Percentiles rank a stretch among this genome's conserved stretches.
Conservation (phyloP, 2,329 filamentous ascomycete genomes). For the Exophiala oligosperma region DNA sequence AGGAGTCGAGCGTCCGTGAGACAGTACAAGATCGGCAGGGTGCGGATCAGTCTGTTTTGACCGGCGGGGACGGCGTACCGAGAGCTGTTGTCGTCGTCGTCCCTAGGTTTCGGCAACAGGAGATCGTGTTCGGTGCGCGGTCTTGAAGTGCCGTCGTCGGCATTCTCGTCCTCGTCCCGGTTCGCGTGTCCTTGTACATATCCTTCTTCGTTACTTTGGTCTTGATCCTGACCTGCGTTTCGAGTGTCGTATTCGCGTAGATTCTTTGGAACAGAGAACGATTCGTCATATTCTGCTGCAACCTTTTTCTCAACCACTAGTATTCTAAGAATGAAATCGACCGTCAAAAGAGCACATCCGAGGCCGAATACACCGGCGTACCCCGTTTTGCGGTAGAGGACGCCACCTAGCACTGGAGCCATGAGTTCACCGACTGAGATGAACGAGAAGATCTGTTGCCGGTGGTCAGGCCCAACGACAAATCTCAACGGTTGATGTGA, state of each 20-base stretch:
- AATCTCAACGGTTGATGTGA: too few species aligned
- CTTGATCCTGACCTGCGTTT: too few species aligned
- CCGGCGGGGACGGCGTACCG: slow-evolving; percentile 47
- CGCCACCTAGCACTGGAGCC: slow-evolving; percentile 60
- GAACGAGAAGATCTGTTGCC: slow-evolving; percentile 56
- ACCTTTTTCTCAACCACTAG: slow-evolving; percentile 64
- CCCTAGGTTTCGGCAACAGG: slow-evolving; percentile 36
- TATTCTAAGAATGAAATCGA: slow-evolving; percentile 62
- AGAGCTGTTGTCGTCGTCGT: slow-evolving; percentile 27
- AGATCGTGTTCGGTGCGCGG: slow-evolving; percentile 39
- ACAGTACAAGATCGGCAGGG: slow-evolving; percentile 37
- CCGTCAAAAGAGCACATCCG: slow-evolving; percentile 52
- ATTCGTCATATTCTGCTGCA: slow-evolving; percentile 46
- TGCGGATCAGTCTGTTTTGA: slow-evolving; percentile 40
- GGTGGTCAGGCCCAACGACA: neutral
- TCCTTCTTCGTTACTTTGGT: slow-evolving; percentile 9
- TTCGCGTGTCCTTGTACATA: too few species aligned
- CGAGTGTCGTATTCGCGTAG: slow-evolving; percentile 26
- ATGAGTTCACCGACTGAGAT: slow-evolving; percentile 58
- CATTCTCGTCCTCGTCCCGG: neutral
- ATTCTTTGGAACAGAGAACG: slow-evolving; percentile 2
- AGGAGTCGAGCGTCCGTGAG: slow-evolving; percentile 22
- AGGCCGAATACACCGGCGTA: slow-evolving; percentile 61
- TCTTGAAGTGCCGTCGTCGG: slow-evolving; percentile 12
- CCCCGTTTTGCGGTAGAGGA: slow-evolving; percentile 60